Conservation (phyloP, 805 yeast species). For the Candida morakotiae region DNA sequence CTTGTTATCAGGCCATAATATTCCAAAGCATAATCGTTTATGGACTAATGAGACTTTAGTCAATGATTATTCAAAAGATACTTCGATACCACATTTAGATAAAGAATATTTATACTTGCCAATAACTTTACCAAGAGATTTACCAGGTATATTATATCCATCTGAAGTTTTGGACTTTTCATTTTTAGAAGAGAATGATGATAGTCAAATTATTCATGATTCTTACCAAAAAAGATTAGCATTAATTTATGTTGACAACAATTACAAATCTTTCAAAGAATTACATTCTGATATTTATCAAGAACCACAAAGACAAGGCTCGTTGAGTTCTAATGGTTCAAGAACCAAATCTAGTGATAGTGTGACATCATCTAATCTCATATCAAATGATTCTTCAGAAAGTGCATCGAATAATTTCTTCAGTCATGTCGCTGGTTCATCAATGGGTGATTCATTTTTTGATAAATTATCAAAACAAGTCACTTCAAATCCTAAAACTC, state of each 20-base stretch:
- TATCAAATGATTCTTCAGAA: conserved; percentile 3
- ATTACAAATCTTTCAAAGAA: conserved; percentile 13
- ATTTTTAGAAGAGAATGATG: conserved; percentile 2
- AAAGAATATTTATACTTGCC: conserved; percentile 12
- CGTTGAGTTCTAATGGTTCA: conserved; percentile 2
- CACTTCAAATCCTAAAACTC: conserved; percentile 13
- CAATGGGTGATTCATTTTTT: conserved; percentile 4
- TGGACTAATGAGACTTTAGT: conserved; percentile 14
- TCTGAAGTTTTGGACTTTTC: conserved; percentile 11
- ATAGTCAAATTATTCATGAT: not conserved
- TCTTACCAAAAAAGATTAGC: conserved; percentile 15
- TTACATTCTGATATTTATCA: not conserved
- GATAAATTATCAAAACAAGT: conserved; percentile 5
- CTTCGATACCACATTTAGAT: conserved; percentile 4
- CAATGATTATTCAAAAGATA: conserved; percentile 10
- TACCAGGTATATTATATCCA: conserved; percentile 29
- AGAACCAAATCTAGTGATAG: not conserved
- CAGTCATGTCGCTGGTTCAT: not conserved
- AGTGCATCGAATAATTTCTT: conserved; percentile 1
- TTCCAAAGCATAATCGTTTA: conserved; percentile 13
- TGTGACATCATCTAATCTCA: not conserved
- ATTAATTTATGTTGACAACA: conserved; percentile 17
- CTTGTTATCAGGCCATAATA: conserved; percentile 20
- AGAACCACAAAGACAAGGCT: not conserved
- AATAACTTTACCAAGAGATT: conserved; percentile 20